A percentile compares a stretch with the other conserved stretches of the same genome.
phyloP scores from a whole-genome alignment of 2,329 filamentous ascomycete genomes.

The Pseudocercospora fuligena region DNA sequence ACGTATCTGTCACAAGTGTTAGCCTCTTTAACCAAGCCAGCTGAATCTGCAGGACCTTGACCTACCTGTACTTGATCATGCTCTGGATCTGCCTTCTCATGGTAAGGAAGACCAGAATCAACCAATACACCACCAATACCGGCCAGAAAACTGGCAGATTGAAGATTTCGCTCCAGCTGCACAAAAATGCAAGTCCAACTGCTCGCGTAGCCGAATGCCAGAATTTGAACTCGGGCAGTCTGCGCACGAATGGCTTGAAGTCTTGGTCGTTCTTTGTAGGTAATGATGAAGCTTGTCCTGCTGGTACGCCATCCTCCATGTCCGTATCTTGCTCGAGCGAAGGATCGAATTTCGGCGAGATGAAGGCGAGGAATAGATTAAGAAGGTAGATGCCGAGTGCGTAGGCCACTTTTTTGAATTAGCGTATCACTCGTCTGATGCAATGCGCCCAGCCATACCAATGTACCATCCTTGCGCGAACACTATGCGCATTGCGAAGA shows the following conservation, averaged over 20 bases:
- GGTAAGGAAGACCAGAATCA: slow-evolving; percentile 93
- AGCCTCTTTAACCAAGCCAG: slow-evolving; percentile 16
- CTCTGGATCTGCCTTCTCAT: slow-evolving; percentile 99
- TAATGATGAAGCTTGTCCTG: slow-evolving; percentile 68
- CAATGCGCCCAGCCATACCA: slow-evolving; percentile 59
- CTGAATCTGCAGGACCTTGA: slow-evolving; percentile 43
- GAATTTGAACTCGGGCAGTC: slow-evolving; percentile 99
- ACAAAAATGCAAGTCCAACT: slow-evolving; percentile 78
- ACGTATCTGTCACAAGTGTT: slow-evolving; percentile 40
- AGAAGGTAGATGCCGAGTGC: slow-evolving; percentile 98
- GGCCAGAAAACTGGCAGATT: slow-evolving; percentile 99
- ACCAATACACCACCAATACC: slow-evolving; percentile 96
- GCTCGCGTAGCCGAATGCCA: slow-evolving; percentile 96
- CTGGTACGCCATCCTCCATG: slow-evolving; percentile 80
- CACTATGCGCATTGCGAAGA: slow-evolving; percentile 90
- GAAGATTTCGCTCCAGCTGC: slow-evolving; percentile 92
- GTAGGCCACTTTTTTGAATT: slow-evolving; percentile 74
- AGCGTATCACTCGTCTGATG: neutral
- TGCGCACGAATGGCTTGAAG: slow-evolving; percentile 94
- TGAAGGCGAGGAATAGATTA: slow-evolving; percentile 97
- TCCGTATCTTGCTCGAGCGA: slow-evolving; percentile 94
- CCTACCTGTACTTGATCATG: slow-evolving; percentile 99
- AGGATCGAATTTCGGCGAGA: slow-evolving; percentile 98
- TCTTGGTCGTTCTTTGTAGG: slow-evolving; percentile 97
- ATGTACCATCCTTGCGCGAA: slow-evolving; percentile 98